A percentile compares a stretch with the other conserved stretches of the same genome.
Evolutionary conservation across 2,329 filamentous ascomycete genomes (phyloP).

Genomic region (Dactylella cylindrospora): DNA sequence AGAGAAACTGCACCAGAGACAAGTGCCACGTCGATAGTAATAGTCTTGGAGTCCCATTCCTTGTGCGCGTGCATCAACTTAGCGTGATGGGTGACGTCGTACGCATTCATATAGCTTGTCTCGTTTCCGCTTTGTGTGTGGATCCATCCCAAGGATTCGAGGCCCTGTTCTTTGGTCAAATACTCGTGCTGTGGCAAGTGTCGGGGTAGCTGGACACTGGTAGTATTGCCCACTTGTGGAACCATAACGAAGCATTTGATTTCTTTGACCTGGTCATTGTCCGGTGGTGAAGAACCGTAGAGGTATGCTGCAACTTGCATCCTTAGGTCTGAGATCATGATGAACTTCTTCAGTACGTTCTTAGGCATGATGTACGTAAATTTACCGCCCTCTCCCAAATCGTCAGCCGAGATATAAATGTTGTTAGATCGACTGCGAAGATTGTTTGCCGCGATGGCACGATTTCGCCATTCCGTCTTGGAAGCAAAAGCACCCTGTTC

Average conservation of each 20-base stretch:
- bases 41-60: slow-evolving; percentile 82
- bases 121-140: slow-evolving; percentile 89
- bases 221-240: slow-evolving; percentile 89
- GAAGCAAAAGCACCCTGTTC: slow-evolving; percentile 97
- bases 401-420: slow-evolving; percentile 96
- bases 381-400: slow-evolving; percentile 81
- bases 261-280: slow-evolving; percentile 97
- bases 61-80: slow-evolving; percentile 80
- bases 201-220: slow-evolving; percentile 86
- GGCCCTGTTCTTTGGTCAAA: slow-evolving; percentile 62
- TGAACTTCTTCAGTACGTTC: slow-evolving; percentile 97
- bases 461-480: slow-evolving; percentile 97
- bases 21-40: slow-evolving; percentile 94
- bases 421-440: slow-evolving; percentile 92
- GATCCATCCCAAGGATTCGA: slow-evolving; percentile 92
- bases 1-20: slow-evolving; percentile 95
- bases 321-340: slow-evolving; percentile 91
- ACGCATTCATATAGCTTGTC: slow-evolving; percentile 91
- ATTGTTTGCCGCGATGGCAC: slow-evolving; percentile 95
- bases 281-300: slow-evolving; percentile 86
- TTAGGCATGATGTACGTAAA: slow-evolving; percentile 99
- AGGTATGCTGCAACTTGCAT: slow-evolving; percentile 96
- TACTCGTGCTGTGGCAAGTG: slow-evolving; percentile 90
- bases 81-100: slow-evolving; percentile 91
- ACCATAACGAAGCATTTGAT: slow-evolving; percentile 96